These are phyloP conservation scores for Excoecaria cochinchinensis DNA, from an alignment of 345 rosid species.

Conservation along the genomic window DNA sequence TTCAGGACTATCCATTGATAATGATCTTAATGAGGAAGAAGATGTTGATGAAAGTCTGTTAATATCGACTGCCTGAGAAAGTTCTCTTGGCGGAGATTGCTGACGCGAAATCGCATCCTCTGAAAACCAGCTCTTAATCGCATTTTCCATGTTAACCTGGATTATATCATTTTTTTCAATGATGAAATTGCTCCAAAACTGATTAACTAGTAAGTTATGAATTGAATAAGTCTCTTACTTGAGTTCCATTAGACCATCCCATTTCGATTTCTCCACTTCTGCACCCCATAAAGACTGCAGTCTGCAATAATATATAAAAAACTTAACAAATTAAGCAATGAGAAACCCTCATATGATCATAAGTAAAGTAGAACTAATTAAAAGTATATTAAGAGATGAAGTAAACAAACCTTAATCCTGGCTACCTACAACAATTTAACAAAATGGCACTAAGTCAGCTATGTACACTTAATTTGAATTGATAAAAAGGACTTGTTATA, in stretches of 20 bases:
- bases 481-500: neutral
- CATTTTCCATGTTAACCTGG: slow-evolving; percentile 56
- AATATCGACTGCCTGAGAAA: slow-evolving; percentile 29
- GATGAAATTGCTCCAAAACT: neutral
- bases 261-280: slow-evolving; percentile 80
- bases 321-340: neutral
- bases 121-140: slow-evolving; percentile 54
- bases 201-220: neutral
- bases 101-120: slow-evolving; percentile 34
- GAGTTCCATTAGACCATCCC: slow-evolving; percentile 47
- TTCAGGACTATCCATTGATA: slow-evolving; percentile 62
- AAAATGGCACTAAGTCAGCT: neutral
- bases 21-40: slow-evolving; percentile 69
- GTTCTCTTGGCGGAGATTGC: slow-evolving; percentile 38
- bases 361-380: neutral
- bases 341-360: neutral
- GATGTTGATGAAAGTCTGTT: slow-evolving; percentile 48
- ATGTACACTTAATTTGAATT: neutral
- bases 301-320: slow-evolving; percentile 32
- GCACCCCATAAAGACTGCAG: slow-evolving; percentile 81
- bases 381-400: neutral
- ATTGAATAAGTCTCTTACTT: slow-evolving; percentile 34
- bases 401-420: slow-evolving; percentile 60
- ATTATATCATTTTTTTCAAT: neutral
- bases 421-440: slow-evolving; percentile 57